phyloP scores from a whole-genome alignment of 306 rosid species.

The Carpinus fangiana region DNA sequence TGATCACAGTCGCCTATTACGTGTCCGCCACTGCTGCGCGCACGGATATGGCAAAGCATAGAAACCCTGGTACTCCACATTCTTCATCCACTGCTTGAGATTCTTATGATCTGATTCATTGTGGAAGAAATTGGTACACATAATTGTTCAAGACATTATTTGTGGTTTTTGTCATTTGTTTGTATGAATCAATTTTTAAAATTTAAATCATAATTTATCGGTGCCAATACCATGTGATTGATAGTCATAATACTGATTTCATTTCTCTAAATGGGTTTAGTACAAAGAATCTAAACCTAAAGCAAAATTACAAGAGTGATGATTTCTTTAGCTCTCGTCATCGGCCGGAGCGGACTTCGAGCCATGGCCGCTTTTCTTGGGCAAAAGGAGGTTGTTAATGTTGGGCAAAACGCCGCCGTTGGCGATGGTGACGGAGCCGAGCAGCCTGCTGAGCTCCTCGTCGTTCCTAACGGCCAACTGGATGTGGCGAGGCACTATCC shows the following conservation, averaged over 20 bases:
- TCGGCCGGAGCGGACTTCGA: conserved; percentile 5
- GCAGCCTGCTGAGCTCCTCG: too few species aligned
- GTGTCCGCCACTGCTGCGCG: conserved; percentile 46
- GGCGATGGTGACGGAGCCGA: too few species aligned
- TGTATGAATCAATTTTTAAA: too few species aligned
- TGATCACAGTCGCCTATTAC: conserved; percentile 53
- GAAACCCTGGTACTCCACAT: background rate
- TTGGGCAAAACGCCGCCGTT: too few species aligned
- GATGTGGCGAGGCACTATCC: too few species aligned
- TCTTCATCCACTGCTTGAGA: background rate
- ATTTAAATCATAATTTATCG: too few species aligned
- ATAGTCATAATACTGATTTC: background rate
- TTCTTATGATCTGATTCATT: background rate
- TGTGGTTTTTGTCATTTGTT: too few species aligned
- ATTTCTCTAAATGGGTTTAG: background rate
- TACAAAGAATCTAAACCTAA: background rate
- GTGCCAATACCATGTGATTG: too few species aligned
- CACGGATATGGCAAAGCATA: conserved; percentile 37
- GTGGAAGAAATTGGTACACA: background rate
- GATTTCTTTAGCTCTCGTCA: background rate
- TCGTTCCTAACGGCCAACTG: too few species aligned
- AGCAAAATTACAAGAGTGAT: background rate
- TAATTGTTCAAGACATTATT: too few species aligned
- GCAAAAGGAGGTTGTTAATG: too few species aligned
- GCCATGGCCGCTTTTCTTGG: background rate